A percentile compares a stretch with the other conserved stretches of the same genome.
Evolutionary conservation across 345 rosid species (phyloP).

Genomic region (Salix exigua): DNA sequence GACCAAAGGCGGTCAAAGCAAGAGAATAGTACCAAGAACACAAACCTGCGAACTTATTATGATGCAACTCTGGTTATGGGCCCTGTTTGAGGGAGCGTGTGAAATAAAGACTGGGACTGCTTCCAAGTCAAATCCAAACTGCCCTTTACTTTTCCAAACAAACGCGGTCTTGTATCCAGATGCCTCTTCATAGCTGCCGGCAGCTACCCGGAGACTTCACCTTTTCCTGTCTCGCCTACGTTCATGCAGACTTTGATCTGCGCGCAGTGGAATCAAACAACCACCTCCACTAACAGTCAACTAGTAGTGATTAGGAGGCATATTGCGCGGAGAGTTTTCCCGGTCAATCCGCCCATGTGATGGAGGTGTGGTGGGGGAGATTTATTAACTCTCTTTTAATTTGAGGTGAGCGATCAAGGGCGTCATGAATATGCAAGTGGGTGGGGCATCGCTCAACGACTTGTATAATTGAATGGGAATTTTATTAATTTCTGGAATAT

Average conservation of each 20-base stretch:
- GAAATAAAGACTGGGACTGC: conserved; percentile 13
- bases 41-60: neutral
- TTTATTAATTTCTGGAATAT: too few relatives aligned
- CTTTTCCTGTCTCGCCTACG: neutral
- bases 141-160: neutral
- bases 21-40: neutral
- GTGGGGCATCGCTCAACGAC: neutral
- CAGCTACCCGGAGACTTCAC: conserved; percentile 14
- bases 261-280: neutral
- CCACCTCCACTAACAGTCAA: neutral
- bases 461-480: neutral
- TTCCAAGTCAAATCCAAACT: conserved; percentile 23
- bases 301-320: neutral
- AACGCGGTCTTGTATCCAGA: conserved; percentile 6
- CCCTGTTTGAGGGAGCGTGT: neutral
- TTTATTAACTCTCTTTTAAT: neutral
- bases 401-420: neutral
- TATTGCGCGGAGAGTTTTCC: conserved; percentile 3
- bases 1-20: conserved; percentile 41
- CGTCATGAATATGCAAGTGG: neutral
- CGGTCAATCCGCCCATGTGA: neutral
- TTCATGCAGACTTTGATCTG: neutral
- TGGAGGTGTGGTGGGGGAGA: neutral
- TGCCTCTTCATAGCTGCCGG: conserved; percentile 14
- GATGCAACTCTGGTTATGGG: neutral